Evolutionary conservation across 768 basidiomycete genomes (phyloP), one percentile per base, ranked within the genome.

Genomic region (Podaxis rugospora): DNA sequence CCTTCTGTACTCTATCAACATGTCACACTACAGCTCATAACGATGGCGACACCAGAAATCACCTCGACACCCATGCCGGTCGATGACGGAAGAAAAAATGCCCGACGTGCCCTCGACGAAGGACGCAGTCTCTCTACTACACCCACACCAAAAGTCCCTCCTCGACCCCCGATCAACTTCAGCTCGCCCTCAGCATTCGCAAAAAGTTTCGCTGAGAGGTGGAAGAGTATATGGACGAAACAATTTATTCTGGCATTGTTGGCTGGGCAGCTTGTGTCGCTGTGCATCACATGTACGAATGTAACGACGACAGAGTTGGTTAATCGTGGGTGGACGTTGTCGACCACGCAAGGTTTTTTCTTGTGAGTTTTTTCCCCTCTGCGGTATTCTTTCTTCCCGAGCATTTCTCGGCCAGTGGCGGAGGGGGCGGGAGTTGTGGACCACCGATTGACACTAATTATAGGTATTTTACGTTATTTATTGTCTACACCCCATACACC

Each of bases 221-320:
- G 89, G 78, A 80, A 72, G 66, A 92, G 90, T 67, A 65, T 93
- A 3, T 94, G 91, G 90, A 92, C 92, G 7, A 80, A 76, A 57
- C 83, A 85, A 10, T 93, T 94, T 72, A 70, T 83, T 7, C 76
- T 90, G 32, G 83, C 88, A 21, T 70, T 94, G 37, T 56, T 93
- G 27, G 86, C 89, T 2, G 93, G 93, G 11, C 93, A 95, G 71
- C 71, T 93, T 32, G 87, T 93, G 36, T 93, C 92, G 54, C 70
- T 94, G 55, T 94, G 93, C 70, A 94, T 95, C 59, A 93, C 92
- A 13, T 91, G 89, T 71, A 95, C 92, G 56, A 94, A 88, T 68
- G 88, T 93, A 27, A 89, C 90, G 39, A 94, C 93, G 3, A 89
- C 90, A 18, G 90, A 93, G 70, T 78, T 94, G 37, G 66, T 67